Evolutionary conservation across 2,329 filamentous ascomycete genomes (phyloP).

Genomic region (Hymenoscyphus infarciens): DNA sequence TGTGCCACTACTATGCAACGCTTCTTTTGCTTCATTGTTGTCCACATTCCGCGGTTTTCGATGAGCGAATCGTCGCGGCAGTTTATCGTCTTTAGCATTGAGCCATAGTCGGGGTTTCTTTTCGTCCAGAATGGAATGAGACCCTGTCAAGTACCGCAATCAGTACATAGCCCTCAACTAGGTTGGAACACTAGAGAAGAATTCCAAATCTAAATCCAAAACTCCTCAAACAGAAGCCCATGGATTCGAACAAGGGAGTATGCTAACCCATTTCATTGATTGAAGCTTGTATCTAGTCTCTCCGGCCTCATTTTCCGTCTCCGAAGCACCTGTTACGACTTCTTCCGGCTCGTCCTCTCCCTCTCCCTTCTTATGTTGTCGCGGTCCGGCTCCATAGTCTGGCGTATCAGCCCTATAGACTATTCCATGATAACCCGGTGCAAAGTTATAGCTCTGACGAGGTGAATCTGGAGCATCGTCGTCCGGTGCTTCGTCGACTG

Average conservation of each 20-base stretch:
- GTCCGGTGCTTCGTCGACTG: constrained; percentile 64
- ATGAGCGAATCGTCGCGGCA: constrained; percentile 85
- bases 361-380: constrained; percentile 24
- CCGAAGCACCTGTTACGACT: constrained; percentile 22
- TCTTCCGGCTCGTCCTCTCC: constrained; percentile 28
- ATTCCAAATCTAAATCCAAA: background rate
- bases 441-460: constrained; percentile 86
- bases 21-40: constrained; percentile 82
- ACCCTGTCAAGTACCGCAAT: constrained; percentile 44
- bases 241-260: background rate
- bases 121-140: constrained; percentile 93
- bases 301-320: constrained; percentile 18
- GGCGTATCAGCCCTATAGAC: constrained; percentile 77
- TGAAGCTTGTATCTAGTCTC: constrained; percentile 73
- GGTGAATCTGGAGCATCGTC: constrained; percentile 58
- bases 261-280: constrained; percentile 75
- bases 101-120: constrained; percentile 70
- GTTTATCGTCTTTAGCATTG: constrained; percentile 86
- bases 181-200: too few species aligned
- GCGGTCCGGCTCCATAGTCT: constrained; percentile 52
- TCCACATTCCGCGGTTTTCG: constrained; percentile 81
- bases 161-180: background rate
- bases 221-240: background rate
- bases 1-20: constrained; percentile 84
- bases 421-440: constrained; percentile 78